Evolutionary conservation across 2,329 filamentous ascomycete genomes (phyloP).

Genomic region (Fusarium nematophilum): DNA sequence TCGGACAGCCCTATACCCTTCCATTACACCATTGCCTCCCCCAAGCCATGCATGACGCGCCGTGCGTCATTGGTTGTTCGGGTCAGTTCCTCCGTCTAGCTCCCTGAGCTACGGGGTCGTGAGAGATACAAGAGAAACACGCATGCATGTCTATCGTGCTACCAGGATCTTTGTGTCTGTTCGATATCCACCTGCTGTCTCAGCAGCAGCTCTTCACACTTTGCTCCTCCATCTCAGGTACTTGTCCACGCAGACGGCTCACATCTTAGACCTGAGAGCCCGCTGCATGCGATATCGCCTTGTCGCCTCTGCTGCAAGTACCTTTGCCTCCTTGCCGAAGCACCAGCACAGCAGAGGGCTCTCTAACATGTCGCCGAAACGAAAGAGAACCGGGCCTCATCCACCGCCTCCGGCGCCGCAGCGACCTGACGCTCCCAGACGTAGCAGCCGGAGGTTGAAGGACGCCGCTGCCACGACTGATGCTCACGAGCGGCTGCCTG

Average conservation of each 20-base stretch:
- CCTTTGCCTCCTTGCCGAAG: constrained; percentile 8
- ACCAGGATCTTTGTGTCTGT: not conserved
- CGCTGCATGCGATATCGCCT: constrained; percentile 18
- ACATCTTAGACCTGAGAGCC: not conserved
- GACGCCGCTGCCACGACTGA: constrained; percentile 3
- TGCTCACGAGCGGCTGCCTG: not conserved
- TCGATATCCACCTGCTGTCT: not conserved
- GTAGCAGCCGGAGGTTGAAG: constrained; percentile 43
- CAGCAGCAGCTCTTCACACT: not conserved
- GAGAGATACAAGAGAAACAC: constrained; percentile 12
- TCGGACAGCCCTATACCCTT: constrained; percentile 23
- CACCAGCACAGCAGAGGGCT: constrained; percentile 10
- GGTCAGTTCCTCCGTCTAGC: constrained; percentile 37
- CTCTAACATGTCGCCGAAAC: constrained; percentile 52
- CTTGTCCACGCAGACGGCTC: not conserved
- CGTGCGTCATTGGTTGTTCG: constrained; percentile 40
- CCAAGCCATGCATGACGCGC: constrained; percentile 42
- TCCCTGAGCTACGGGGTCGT: constrained; percentile 7
- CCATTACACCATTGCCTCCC: constrained; percentile 12
- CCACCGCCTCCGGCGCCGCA: constrained; percentile 34
- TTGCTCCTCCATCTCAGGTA: not conserved
- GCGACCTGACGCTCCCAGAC: constrained; percentile 35
- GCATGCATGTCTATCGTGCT: constrained; percentile 1
- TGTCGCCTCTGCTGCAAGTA: constrained; percentile 12
- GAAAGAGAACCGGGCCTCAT: constrained; percentile 48